Base-by-base conservation (phyloP, 148 eudicot genomes). In the Cornus suecica region DNA sequence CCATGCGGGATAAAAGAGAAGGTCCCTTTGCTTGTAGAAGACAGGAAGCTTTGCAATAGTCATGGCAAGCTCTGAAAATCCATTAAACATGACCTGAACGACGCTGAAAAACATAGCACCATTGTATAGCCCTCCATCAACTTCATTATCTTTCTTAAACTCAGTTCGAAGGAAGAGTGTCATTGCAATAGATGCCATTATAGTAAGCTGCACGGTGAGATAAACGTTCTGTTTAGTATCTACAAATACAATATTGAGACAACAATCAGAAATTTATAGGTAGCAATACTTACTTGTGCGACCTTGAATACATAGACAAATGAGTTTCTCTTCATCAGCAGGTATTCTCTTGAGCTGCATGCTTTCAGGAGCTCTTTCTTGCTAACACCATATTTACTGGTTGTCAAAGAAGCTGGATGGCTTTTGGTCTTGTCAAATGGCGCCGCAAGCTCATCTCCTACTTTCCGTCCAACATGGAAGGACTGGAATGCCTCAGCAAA, bases 331-430 rank as follows among this genome's bases (percentile, higher is more conserved):
- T 74, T 74, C 78, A 80, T 80, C 74, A 74, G 71, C 74, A 69
- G 64, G 23, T 23, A 30, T 20, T 80, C 82, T 23, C 82, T 63
- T 15, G 74, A 42, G 0, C 23, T 30, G 75, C 42, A 61, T 0
- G 78, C 74, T 54, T 74, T 80, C 51, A 80, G 13, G 2, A 80
- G 65, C 28, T 77, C 80, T 28, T 64, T 71, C 52, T 51, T 48
- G 15, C 62, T 52, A 22, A 77, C 23, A 18, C 80, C 80, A 37
- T 63, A 77, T 61, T 52, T 77, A 2, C 71, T 34, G 0, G 71
- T 87, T 22, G 83, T 80, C 51, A 87, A 74, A 79, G 84, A 86
- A 18, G 84, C 81, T 70, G 86, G 88, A 58, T 80, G 88, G 31
- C 78, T 71, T 10, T 72, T 65, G n/a, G 73, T 76, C 70, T 68